Conservation (phyloP, 495 filamentous ascomycete genomes). For the Aeminium ludgeri region DNA sequence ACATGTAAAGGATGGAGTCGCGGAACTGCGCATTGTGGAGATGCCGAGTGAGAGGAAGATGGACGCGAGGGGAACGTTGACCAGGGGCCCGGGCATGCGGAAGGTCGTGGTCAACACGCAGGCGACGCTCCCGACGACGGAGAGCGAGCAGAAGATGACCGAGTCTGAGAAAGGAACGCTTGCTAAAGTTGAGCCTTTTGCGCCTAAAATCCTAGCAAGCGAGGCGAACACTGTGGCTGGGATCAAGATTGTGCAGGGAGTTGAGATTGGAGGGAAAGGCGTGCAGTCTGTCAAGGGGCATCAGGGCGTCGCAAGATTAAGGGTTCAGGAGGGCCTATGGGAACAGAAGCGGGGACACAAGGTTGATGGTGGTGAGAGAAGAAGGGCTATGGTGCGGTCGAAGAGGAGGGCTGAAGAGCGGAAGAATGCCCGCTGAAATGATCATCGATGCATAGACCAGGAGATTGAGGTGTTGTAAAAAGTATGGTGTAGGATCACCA, state of each 20-base stretch:
- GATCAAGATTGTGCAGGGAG: slow-evolving; percentile 46
- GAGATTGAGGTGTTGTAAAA: too few species aligned
- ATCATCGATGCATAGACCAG: too few species aligned
- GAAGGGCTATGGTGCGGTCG: slow-evolving; percentile 63
- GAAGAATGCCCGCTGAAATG: slow-evolving; percentile 15
- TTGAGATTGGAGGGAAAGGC: slow-evolving; percentile 53
- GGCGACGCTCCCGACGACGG: slow-evolving; percentile 17
- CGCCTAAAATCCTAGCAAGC: slow-evolving; percentile 17
- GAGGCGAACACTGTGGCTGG: slow-evolving; percentile 33
- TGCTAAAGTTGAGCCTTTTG: neutral
- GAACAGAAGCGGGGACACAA: slow-evolving; percentile 68
- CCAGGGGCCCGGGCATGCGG: slow-evolving; percentile 34
- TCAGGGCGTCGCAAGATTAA: slow-evolving; percentile 44
- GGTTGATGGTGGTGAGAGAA: slow-evolving; percentile 90
- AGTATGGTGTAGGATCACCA: too few species aligned
- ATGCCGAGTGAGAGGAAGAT: slow-evolving; percentile 23
- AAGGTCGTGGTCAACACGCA: slow-evolving; percentile 59
- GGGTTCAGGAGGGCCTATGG: slow-evolving; percentile 73
- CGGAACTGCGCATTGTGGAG: slow-evolving; percentile 52
- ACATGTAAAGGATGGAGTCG: slow-evolving; percentile 54
- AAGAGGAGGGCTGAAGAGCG: slow-evolving; percentile 36
- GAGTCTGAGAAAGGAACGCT: too few species aligned
- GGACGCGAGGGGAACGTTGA: slow-evolving; percentile 25
- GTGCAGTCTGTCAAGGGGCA: slow-evolving; percentile 47
- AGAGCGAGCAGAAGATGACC: slow-evolving; percentile 16